Conservation (phyloP, 345 rosid species). For the Brassica incana region DNA sequence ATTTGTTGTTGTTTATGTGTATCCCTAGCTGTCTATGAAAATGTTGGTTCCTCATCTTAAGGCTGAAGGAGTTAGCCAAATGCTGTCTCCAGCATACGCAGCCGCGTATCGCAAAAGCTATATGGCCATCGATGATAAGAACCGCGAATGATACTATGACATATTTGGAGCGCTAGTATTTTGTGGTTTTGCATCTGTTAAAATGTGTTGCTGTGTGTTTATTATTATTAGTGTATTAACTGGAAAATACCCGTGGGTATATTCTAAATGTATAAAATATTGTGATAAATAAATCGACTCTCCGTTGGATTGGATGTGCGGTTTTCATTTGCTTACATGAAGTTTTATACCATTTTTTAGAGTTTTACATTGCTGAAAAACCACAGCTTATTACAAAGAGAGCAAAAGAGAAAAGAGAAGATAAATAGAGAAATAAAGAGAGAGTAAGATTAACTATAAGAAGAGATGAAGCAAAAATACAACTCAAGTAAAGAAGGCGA, state of each 20-base stretch:
- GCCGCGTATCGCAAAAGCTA: constrained; percentile 30
- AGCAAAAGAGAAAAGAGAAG: no score
- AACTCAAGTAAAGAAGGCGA: no score
- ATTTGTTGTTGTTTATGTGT: neutral
- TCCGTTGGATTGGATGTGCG: neutral
- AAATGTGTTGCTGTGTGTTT: neutral
- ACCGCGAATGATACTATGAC: neutral
- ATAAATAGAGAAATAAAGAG: no score
- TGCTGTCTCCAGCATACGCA: constrained; percentile 45
- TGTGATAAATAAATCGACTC: neutral
- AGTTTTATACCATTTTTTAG: neutral
- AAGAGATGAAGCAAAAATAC: no score
- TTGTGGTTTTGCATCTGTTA: neutral
- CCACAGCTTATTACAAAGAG: no score
- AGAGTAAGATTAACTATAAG: no score
- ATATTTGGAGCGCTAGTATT: constrained; percentile 1
- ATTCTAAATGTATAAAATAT: neutral
- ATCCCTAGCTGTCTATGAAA: constrained; percentile 39
- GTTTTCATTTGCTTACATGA: neutral
- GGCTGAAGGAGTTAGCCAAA: constrained; percentile 51
- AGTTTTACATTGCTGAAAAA: no score
- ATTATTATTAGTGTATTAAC: neutral
- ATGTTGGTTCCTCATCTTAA: constrained; percentile 49
- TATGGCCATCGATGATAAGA: constrained; percentile 2
- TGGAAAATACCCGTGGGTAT: neutral